phyloP scores from a whole-genome alignment of 441 rosid species.

The Sinapis alba region DNA sequence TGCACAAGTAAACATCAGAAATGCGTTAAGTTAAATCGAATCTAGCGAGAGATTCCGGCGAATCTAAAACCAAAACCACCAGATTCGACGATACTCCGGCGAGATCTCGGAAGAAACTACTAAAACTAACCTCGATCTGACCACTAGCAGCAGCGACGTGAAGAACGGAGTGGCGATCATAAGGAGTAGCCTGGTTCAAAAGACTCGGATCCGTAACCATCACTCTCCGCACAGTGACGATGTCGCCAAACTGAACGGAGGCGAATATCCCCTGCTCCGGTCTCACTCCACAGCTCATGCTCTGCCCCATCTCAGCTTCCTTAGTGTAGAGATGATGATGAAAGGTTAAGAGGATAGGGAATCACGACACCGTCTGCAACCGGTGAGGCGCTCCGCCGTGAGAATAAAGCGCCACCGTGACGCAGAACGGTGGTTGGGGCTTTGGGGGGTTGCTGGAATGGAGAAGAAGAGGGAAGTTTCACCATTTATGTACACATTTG shows the following conservation, averaged over 20 bases:
- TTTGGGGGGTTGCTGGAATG: not conserved
- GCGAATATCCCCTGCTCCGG: conserved; percentile 68
- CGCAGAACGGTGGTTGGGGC: conserved; percentile 38
- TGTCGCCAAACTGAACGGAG: conserved; percentile 75
- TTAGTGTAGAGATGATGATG: not conserved
- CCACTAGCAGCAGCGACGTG: conserved; percentile 96
- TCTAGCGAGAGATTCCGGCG: not conserved
- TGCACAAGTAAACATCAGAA: conserved; percentile 28
- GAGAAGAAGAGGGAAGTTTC: conserved; percentile 33
- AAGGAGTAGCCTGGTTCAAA: conserved; percentile 53
- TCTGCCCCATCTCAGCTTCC: conserved; percentile 95
- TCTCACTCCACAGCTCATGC: conserved; percentile 73
- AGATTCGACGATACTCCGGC: conserved; percentile 25
- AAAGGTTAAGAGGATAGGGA: not conserved
- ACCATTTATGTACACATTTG: conserved; percentile 38
- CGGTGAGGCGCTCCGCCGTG: conserved; percentile 47
- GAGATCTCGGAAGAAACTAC: not conserved
- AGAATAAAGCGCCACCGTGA: conserved; percentile 45
- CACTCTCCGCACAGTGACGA: conserved; percentile 48
- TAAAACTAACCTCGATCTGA: conserved; percentile 78
- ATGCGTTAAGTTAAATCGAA: not conserved
- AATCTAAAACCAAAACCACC: conserved; percentile 2
- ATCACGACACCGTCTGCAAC: conserved; percentile 52
- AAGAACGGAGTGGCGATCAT: conserved; percentile 82
- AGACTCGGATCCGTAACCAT: conserved; percentile 59